Percentiles rank a stretch among this genome's conserved stretches.
Conservation (phyloP, 1,284 basidiomycete species). For the Trametes versicolor region DNA sequence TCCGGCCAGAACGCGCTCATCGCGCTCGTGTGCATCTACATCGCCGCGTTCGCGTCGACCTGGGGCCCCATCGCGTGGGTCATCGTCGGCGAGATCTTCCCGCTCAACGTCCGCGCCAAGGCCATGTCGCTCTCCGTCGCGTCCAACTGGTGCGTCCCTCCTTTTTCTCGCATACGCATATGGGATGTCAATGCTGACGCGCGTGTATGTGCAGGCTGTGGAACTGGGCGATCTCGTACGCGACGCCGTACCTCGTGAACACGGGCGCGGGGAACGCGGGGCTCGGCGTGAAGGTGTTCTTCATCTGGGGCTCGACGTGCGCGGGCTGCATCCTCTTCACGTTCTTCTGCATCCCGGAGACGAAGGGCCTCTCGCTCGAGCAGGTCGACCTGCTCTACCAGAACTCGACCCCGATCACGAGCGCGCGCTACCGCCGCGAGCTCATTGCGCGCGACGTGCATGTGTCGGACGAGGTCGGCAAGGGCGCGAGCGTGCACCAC, state of each 20-base stretch:
- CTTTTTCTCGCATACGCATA: neutral
- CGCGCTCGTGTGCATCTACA: conserved; percentile 79
- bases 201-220: conserved; percentile 33
- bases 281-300: conserved; percentile 84
- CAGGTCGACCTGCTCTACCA: conserved; percentile 72
- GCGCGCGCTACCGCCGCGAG: conserved; percentile 53
- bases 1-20: conserved; percentile 47
- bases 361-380: conserved; percentile 79
- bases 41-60: conserved; percentile 80
- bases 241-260: conserved; percentile 81
- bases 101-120: conserved; percentile 79
- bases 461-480: conserved; percentile 26
- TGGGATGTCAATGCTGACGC: neutral
- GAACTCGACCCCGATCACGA: conserved; percentile 56
- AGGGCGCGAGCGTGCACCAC: too few relatives aligned
- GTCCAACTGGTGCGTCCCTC: conserved; percentile 66
- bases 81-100: conserved; percentile 80
- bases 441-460: conserved; percentile 46
- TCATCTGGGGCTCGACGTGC: conserved; percentile 87
- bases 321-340: conserved; percentile 77
- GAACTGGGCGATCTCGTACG: conserved; percentile 49
- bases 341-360: conserved; percentile 84
- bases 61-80: conserved; percentile 88
- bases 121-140: conserved; percentile 79
- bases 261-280: conserved; percentile 42